Evolutionary conservation across 176 grass and related monocot genomes (phyloP).

Genomic region (Hsuehochloa calcarea): DNA sequence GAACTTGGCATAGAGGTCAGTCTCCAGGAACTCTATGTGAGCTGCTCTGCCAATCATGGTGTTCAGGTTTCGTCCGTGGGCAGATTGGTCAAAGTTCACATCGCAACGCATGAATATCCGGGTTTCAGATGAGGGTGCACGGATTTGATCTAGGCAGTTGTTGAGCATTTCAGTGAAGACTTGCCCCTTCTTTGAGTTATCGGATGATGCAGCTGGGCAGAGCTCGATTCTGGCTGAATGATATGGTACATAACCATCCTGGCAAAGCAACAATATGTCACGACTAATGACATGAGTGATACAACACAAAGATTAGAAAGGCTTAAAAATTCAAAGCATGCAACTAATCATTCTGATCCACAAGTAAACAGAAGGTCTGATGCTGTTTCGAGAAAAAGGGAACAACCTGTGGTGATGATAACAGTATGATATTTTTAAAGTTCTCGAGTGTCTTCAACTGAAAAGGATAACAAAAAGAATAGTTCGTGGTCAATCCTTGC

Average conservation of each 20-base stretch:
- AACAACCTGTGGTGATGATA: conserved; percentile 95
- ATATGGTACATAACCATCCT: conserved; percentile 98
- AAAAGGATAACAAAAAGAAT: conserved; percentile 32
- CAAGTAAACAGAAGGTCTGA: not conserved
- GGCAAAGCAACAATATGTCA: conserved; percentile 15
- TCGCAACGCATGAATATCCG: conserved; percentile 79
- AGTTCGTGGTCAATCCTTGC: not conserved
- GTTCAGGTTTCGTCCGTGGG: conserved; percentile 69
- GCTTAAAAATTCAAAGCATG: not conserved
- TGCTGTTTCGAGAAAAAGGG: not conserved
- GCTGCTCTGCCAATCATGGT: conserved; percentile 92
- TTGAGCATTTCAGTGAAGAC: conserved; percentile 93
- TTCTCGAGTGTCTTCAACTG: conserved; percentile 93
- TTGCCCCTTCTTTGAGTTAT: conserved; percentile 81
- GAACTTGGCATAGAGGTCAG: conserved; percentile 79
- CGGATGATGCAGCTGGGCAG: conserved; percentile 64
- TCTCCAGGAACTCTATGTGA: conserved; percentile 92
- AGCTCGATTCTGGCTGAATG: conserved; percentile 97
- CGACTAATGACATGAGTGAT: not conserved
- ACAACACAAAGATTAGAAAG: not conserved
- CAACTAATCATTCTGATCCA: not conserved
- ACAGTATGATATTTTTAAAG: conserved; percentile 91
- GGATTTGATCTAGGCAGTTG: conserved; percentile 89
- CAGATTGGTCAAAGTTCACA: conserved; percentile 85
- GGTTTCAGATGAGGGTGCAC: conserved; percentile 65